Percentiles rank a stretch among this genome's conserved stretches.
These are phyloP conservation scores for Avena atlantica DNA, from an alignment of 176 grass and related monocot genomes.

Conservation along the genomic window DNA sequence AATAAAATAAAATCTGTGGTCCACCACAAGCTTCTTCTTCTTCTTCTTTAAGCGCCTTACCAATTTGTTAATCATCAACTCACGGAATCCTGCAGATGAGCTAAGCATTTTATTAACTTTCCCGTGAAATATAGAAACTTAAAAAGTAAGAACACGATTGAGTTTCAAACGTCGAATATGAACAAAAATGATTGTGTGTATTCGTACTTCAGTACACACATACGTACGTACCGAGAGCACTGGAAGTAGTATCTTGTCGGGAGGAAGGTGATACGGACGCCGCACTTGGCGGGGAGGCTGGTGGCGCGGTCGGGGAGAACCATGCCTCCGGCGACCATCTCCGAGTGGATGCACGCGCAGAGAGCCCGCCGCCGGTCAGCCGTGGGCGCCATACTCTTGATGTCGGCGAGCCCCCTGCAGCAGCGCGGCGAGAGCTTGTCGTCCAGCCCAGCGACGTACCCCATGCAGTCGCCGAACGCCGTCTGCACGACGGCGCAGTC, in stretches of 20 bases:
- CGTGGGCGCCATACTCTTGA: neutral
- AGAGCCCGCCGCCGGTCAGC: neutral
- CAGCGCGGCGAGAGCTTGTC: neutral
- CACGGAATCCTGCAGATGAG: neutral
- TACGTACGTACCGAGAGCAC: neutral
- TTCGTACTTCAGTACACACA: neutral
- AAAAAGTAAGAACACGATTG: neutral
- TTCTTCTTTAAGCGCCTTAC: no score
- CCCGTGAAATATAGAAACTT: neutral
- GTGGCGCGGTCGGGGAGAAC: neutral
- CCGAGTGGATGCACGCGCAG: slow-evolving; percentile 26
- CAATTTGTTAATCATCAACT: neutral
- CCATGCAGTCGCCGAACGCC: slow-evolving; percentile 1
- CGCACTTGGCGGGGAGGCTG: neutral
- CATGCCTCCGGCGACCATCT: slow-evolving; percentile 2
- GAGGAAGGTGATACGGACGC: slow-evolving; percentile 8
- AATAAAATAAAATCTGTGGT: no score
- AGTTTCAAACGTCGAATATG: neutral
- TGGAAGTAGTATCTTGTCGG: neutral
- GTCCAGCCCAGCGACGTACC: neutral
- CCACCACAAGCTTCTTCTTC: no score
- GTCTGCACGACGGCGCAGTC: slow-evolving; percentile 1
- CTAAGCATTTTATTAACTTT: neutral
- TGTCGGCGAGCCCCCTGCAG: slow-evolving; percentile 10
- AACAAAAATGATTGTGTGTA: neutral